phyloP scores from a whole-genome alignment of 495 filamentous ascomycete genomes.

The Mytilinidion resinicola region DNA sequence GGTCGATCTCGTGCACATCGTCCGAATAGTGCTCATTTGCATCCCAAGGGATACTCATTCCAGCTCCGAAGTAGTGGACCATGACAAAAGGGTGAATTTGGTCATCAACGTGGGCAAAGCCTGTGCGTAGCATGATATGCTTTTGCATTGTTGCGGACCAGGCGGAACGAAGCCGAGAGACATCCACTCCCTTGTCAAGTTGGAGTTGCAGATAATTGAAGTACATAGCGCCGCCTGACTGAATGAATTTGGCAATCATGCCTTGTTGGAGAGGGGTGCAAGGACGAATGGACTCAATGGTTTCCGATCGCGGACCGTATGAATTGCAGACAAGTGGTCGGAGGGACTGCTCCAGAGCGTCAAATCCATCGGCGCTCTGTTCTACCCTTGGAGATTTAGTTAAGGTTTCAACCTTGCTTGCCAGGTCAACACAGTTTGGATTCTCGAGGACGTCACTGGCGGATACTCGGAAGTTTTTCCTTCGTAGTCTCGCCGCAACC shows the following conservation, averaged over 20 bases:
- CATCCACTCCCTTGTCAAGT: constrained; percentile 24
- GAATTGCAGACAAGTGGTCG: constrained; percentile 19
- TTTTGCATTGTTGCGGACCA: constrained; percentile 28
- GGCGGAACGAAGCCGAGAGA: constrained; percentile 20
- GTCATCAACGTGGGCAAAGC: constrained; percentile 31
- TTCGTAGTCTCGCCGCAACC: constrained; percentile 32
- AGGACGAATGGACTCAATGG: constrained; percentile 48
- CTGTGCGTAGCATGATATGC: constrained; percentile 36
- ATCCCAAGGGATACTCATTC: constrained; percentile 42
- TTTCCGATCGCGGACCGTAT: constrained; percentile 1
- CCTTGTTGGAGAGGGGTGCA: constrained; percentile 60
- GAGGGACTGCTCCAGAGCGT: constrained; percentile 41
- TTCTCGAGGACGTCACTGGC: constrained; percentile 65
- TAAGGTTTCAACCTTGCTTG: constrained; percentile 24
- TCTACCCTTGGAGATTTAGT: background rate
- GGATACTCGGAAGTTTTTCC: constrained; percentile 40
- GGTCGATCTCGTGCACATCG: background rate
- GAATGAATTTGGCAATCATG: constrained; percentile 43
- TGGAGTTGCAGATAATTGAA: constrained; percentile 53
- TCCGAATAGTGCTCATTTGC: constrained; percentile 17
- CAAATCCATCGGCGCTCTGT: constrained; percentile 25
- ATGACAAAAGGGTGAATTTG: constrained; percentile 55
- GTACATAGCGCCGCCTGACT: constrained; percentile 47
- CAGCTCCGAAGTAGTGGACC: constrained; percentile 45
- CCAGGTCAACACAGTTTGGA: constrained; percentile 47